phyloP scores from a whole-genome alignment of 2,329 filamentous ascomycete genomes.

The Penicillium sp. region DNA sequence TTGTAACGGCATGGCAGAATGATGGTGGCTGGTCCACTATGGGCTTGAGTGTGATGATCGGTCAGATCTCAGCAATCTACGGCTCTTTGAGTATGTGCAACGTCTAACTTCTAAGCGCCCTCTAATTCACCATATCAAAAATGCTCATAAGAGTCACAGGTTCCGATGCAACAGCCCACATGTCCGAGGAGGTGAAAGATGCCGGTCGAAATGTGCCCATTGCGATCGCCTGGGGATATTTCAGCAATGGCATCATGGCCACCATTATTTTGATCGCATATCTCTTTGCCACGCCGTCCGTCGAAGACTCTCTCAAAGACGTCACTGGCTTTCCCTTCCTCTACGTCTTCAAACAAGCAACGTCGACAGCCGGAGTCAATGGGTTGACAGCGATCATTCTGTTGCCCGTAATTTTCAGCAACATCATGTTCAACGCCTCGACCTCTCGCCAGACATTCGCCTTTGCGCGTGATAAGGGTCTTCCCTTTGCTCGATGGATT shows the following conservation, averaged over 20 bases:
- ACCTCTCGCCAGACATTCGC: slow-evolving; percentile 43
- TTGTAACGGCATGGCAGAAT: slow-evolving; percentile 34
- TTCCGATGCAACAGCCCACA: slow-evolving; percentile 29
- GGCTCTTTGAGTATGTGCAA: slow-evolving; percentile 28
- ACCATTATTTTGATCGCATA: slow-evolving; percentile 45
- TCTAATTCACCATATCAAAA: too few species aligned
- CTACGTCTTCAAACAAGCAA: slow-evolving; percentile 44
- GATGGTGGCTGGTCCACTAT: slow-evolving; percentile 37
- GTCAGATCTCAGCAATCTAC: slow-evolving; percentile 35
- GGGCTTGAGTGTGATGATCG: slow-evolving; percentile 36
- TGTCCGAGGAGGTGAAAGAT: slow-evolving; percentile 50
- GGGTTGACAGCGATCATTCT: slow-evolving; percentile 42
- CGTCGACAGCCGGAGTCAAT: slow-evolving; percentile 23
- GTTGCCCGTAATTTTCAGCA: slow-evolving; percentile 39
- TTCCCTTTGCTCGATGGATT: slow-evolving; percentile 44
- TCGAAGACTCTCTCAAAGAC: slow-evolving; percentile 38
- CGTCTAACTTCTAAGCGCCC: too few species aligned
- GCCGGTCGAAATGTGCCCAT: slow-evolving; percentile 45
- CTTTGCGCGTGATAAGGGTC: slow-evolving; percentile 45
- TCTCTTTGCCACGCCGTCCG: slow-evolving; percentile 37
- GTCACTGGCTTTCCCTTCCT: slow-evolving; percentile 47
- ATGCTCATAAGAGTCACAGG: slow-evolving; percentile 19
- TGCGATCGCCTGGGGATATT: slow-evolving; percentile 45
- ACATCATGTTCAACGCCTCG: slow-evolving; percentile 41
- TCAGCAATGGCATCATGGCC: slow-evolving; percentile 46